These are phyloP conservation scores for Chytriomyces confervae DNA, from an alignment of 192 early-diverging fungal genomes.

Conservation along the genomic window DNA sequence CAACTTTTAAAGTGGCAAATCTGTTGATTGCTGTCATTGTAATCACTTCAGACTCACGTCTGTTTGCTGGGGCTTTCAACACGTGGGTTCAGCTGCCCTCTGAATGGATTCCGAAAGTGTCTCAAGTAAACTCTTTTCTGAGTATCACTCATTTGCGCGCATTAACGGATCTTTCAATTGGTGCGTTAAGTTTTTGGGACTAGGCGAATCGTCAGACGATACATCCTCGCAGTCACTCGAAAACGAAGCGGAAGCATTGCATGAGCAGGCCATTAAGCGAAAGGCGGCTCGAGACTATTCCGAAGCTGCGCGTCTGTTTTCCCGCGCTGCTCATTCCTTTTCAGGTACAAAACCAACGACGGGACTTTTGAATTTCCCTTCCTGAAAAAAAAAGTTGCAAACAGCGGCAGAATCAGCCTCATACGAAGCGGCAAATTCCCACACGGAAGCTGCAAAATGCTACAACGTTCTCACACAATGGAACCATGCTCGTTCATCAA, in stretches of 20 bases:
- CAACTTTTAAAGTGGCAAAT: neutral
- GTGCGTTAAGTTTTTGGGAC: neutral
- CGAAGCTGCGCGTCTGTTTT: conserved; percentile 28
- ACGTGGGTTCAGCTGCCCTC: conserved; percentile 10
- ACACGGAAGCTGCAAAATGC: conserved; percentile 34
- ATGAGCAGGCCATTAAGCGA: neutral
- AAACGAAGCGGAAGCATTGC: conserved; percentile 11
- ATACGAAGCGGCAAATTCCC: conserved; percentile 7
- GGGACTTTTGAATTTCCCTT: neutral
- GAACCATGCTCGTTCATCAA: neutral
- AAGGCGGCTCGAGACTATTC: conserved; percentile 27
- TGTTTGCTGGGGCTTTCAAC: conserved; percentile 14
- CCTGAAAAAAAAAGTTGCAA: too few species aligned
- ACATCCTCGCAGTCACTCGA: neutral
- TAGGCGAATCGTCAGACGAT: neutral
- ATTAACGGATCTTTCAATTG: neutral
- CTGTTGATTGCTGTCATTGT: neutral
- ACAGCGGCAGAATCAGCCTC: neutral
- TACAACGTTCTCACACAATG: conserved; percentile 22
- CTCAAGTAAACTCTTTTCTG: neutral
- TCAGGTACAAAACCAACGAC: neutral
- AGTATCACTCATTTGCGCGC: neutral
- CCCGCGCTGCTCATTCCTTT: conserved; percentile 11
- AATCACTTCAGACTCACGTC: conserved; percentile 10
- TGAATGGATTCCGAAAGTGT: neutral